Conservation (phyloP, 1,139 yeast species). For the Taphrina flavorubra region DNA sequence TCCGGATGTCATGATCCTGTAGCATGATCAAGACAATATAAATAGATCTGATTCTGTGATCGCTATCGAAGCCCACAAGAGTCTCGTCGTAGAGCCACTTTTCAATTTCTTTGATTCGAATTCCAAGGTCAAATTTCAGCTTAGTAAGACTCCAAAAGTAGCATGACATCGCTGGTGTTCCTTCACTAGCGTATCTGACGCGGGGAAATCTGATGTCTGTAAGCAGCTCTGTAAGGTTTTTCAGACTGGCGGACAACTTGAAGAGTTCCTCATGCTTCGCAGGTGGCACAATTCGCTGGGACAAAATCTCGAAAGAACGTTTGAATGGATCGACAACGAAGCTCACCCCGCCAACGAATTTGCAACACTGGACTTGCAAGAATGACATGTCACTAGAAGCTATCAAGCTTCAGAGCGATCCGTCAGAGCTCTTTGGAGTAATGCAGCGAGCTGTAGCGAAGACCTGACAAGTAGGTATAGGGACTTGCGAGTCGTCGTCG, state of each 20-base stretch:
- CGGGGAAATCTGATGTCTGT: background rate
- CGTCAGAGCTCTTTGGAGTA: too few relatives aligned
- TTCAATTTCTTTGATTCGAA: background rate
- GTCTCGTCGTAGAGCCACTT: background rate
- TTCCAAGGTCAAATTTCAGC: background rate
- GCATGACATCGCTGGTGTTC: background rate
- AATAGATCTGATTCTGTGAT: background rate
- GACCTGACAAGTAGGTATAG: too few relatives aligned
- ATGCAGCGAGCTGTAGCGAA: too few relatives aligned
- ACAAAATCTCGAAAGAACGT: too few relatives aligned
- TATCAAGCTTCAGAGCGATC: too few relatives aligned
- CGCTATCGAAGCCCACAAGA: background rate
- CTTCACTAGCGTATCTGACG: background rate
- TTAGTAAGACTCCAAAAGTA: background rate
- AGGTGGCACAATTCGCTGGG: background rate
- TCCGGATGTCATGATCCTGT: background rate
- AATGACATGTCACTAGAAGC: too few relatives aligned
- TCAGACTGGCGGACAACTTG: background rate
- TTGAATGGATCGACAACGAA: too few relatives aligned
- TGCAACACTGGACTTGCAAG: too few relatives aligned
- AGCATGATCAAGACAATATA: background rate
- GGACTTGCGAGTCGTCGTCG: too few relatives aligned
- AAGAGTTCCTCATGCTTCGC: background rate
- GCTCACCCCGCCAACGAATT: too few relatives aligned
- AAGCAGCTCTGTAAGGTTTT: background rate